Evolutionary conservation across 176 grass and related monocot genomes (phyloP).

Genomic region (Oryza meyeriana): DNA sequence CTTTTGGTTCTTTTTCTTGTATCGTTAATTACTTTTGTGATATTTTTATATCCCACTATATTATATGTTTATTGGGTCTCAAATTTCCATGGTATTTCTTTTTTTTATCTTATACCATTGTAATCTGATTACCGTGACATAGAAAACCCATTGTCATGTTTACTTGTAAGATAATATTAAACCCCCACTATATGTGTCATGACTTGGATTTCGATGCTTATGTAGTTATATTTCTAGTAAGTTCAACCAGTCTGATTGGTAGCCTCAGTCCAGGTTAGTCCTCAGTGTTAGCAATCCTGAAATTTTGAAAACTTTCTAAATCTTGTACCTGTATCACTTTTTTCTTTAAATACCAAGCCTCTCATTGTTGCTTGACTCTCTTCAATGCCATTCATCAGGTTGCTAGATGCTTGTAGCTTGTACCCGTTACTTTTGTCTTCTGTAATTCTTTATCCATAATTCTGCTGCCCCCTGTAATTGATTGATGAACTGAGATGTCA

Average conservation of each 20-base stretch:
- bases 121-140: not conserved
- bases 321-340: not conserved
- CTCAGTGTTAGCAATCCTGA: constrained; percentile 4
- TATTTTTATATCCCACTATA: not conserved
- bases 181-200: not conserved
- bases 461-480: not conserved
- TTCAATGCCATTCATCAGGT: not conserved
- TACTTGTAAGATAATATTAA: not conserved
- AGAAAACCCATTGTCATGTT: not conserved
- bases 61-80: not conserved
- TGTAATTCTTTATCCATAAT: not conserved
- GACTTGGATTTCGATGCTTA: not conserved
- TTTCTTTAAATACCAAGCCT: not conserved
- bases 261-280: not conserved
- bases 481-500: not conserved
- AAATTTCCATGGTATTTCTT: not conserved
- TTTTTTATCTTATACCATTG: not conserved
- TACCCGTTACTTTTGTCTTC: not conserved
- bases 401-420: not conserved
- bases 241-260: not conserved
- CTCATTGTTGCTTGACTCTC: not conserved
- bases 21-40: not conserved
- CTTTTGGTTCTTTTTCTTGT: not conserved
- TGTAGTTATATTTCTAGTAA: not conserved
- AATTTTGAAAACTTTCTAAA: not conserved